Evolutionary conservation across 2,329 filamentous ascomycete genomes (phyloP).

Genomic region (Botrytis porri): DNA sequence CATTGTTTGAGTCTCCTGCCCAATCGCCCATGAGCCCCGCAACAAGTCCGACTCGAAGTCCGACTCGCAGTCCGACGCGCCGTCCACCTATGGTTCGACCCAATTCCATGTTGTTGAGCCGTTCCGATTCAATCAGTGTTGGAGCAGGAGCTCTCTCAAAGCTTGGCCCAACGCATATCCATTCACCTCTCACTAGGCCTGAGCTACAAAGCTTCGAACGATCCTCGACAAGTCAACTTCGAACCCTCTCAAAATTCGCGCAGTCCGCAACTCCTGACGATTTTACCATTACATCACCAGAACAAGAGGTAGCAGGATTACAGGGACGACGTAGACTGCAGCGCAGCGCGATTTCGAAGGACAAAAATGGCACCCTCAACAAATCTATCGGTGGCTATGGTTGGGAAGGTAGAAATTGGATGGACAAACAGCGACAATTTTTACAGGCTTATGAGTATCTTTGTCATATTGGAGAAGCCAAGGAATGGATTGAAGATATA

Average conservation of each 20-base stretch:
- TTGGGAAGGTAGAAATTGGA: constrained; percentile 89
- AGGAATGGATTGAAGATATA: constrained; percentile 97
- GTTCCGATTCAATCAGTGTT: constrained; percentile 50
- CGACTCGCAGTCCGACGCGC: constrained; percentile 20
- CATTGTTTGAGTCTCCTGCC: constrained; percentile 17
- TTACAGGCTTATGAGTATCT: constrained; percentile 97
- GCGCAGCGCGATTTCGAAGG: constrained; percentile 48
- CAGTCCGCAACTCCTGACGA: constrained; percentile 73
- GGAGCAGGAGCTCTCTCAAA: constrained; percentile 23
- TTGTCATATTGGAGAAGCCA: constrained; percentile 97
- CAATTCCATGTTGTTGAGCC: constrained; percentile 60
- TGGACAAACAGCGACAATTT: constrained; percentile 97
- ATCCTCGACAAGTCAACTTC: constrained; percentile 85
- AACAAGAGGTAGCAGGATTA: constrained; percentile 83
- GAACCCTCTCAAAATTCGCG: constrained; percentile 80
- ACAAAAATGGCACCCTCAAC: constrained; percentile 45
- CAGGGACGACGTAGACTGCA: constrained; percentile 82
- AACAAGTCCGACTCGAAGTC: constrained; percentile 15
- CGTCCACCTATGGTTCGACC: constrained; percentile 42
- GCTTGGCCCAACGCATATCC: constrained; percentile 28
- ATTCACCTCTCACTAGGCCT: constrained; percentile 56
- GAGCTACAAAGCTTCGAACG: constrained; percentile 81
- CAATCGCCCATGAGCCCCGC: neutral
- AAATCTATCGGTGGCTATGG: constrained; percentile 54
- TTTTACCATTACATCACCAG: constrained; percentile 72